Evolutionary conservation across 306 rosid genomes (phyloP).

Genomic region (Sophora flavescens): DNA sequence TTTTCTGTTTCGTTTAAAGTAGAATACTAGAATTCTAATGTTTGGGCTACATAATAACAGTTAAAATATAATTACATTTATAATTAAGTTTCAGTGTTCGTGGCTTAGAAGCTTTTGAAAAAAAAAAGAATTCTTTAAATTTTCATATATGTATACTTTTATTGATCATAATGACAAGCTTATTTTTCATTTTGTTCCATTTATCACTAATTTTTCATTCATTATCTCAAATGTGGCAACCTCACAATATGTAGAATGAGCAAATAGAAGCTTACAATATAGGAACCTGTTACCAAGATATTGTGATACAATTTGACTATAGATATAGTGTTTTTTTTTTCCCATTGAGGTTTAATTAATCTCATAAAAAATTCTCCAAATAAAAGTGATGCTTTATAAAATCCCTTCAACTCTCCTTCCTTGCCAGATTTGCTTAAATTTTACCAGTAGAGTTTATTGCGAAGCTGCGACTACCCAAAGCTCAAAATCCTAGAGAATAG

Average conservation of each 20-base stretch:
- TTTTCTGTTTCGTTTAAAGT: too few relatives aligned
- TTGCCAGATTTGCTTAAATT: slow-evolving; percentile 5
- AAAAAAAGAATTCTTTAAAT: neutral
- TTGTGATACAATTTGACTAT: slow-evolving; percentile 15
- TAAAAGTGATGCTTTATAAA: neutral
- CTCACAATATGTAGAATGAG: neutral
- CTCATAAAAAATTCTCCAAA: slow-evolving; percentile 1
- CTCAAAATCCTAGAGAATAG: slow-evolving; percentile 17
- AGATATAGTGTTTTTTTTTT: neutral
- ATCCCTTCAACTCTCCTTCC: neutral
- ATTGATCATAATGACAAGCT: slow-evolving; percentile 14
- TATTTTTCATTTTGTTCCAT: neutral
- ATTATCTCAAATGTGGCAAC: slow-evolving; percentile 26
- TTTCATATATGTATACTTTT: slow-evolving; percentile 15
- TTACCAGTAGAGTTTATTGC: neutral
- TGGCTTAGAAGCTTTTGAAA: neutral
- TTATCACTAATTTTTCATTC: slow-evolving; percentile 15
- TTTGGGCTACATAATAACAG: slow-evolving; percentile 31
- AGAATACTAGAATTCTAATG: neutral
- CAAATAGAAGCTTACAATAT: neutral
- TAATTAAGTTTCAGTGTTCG: slow-evolving; percentile 15
- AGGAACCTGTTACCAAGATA: slow-evolving; percentile 1
- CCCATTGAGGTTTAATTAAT: neutral
- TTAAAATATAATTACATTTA: neutral
- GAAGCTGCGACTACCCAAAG: neutral